Evolutionary conservation across 805 yeast species (phyloP), one percentile per base, ranked within the genome.

Genomic region (Candida vaughaniae): DNA sequence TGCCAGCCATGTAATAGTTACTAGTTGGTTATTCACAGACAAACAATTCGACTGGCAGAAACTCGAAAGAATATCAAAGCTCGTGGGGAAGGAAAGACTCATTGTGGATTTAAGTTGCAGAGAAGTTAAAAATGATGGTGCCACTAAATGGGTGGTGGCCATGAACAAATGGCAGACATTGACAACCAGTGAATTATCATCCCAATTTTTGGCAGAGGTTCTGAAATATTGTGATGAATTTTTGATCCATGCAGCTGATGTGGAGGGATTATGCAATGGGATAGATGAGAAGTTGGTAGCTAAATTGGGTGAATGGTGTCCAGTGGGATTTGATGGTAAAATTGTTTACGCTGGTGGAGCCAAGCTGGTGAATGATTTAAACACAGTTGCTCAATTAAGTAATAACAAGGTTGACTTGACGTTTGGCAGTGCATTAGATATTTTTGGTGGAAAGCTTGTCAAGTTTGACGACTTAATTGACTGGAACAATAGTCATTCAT

Each of bases 311-410:
- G 78, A 82, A 47, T 93, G 98, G 98, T 73, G 79, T 46, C 74
- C 73, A 2, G 16, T 36, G 0, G 71, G 69, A 1, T 66, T 66
- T 38, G 76, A 73, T 18, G 70, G 85, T 2, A 89, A 85, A 22
- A 78, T 87, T 4, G 95, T 91, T 2, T 93, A 93, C 58, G 99
- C 99, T 20, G 99, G 99, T 10, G 99, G 99, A 3, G 99, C 97
- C 17, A 82, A 78, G 50, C 74, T 76, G 56, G 55, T 85, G 0
- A 58, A 62, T 0, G 99, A 93, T 56, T 70, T 93, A 45, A 69
- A 64, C 4, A 63, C 72, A 17, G 98, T 93, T 2, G 59, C 79
- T 7, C 43, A 57, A 29, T 64, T 93, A 52, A 87, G 96, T 55
- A 52, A 62, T 2, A 95, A 95, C 3, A 82, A 75, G 51, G 96